These are phyloP conservation scores for Verticillium alfalfae DNA, from an alignment of 2,329 filamentous ascomycete species.

Conservation along the genomic window DNA sequence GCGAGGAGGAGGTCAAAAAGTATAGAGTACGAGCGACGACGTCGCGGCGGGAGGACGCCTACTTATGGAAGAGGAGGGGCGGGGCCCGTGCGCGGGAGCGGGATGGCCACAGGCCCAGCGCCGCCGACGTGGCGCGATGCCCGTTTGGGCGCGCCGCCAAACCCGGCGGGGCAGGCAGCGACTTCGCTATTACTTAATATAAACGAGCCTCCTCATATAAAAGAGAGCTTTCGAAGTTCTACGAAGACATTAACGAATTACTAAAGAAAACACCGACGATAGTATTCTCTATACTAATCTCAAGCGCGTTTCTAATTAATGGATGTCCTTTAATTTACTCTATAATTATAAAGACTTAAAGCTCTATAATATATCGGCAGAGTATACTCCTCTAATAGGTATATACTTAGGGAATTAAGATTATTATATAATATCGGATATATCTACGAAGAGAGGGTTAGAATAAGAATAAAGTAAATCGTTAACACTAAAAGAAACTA, in stretches of 20 bases:
- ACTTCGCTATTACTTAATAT: not conserved
- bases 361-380: conserved; percentile 1
- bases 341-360: conserved; percentile 7
- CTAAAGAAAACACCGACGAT: conserved; percentile 3
- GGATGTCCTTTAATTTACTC: conserved; percentile 7
- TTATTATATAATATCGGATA: conserved; percentile 6
- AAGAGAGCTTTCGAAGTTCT: conserved; percentile 6
- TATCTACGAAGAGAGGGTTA: conserved; percentile 2
- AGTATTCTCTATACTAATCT: not conserved
- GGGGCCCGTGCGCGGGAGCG: not conserved
- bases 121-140: not conserved
- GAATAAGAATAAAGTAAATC: not conserved
- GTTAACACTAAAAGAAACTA: not conserved
- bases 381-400: conserved; percentile 3
- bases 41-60: not conserved
- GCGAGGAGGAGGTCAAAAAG: not conserved
- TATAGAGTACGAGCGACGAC: not conserved
- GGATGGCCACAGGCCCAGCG: not conserved
- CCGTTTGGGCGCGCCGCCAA: not conserved
- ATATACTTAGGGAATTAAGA: conserved; percentile 5
- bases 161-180: not conserved
- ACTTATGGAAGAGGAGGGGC: not conserved
- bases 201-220: not conserved
- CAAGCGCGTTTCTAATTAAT: not conserved
- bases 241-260: conserved; percentile 7